Evolutionary conservation across 2,329 filamentous ascomycete species (phyloP), one percentile per base, ranked within the genome.

Genomic region (Colletotrichum musicola): DNA sequence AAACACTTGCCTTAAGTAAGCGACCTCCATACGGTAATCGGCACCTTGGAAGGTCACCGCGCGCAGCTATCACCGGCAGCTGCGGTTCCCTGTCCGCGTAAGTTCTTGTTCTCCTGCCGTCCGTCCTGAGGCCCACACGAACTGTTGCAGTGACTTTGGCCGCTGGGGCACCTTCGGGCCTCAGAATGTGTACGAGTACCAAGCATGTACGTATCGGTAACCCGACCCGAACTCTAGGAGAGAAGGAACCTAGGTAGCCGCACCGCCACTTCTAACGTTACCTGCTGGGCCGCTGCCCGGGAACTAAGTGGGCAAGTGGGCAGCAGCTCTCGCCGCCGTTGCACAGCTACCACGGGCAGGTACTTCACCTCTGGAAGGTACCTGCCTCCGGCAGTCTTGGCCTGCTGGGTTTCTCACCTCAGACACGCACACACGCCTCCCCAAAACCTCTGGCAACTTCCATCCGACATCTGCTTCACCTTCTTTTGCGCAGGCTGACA

Each of bases 31-130:
- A 25, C 22, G 22, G 22, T 25, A 25, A 25, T 25, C 22, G 22
- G 22, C 4, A 25, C 22, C 22, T 25, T 25, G 22, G 22, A 25
- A 25, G 22, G 4, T 4, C 22, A 25, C 4, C 22, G 22, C 22
- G 22, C 22, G 22, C 22, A 25, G 22, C 22, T 25, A 25, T 25
- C 22, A 25, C 22, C 22, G 30, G 61, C 54, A 46, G 65, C 61
- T 54, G 54, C 65, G 61, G 54, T 55, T 59, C 54, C 65, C 61
- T 68, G 61, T 68, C 55, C 22, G 55, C 49, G 61, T 64, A 59
- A 54, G n/a, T 64, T 22, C 30, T 35, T 7, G n/a, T 68, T 47
- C 40, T 55, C 47, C 38, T 64, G 65, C 54, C 38, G 60, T 47
- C 53, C 40, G 40, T 20, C 20, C 61, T 16, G 61, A 51, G 38